Evolutionary conservation across 257 asterid species (phyloP), one percentile per base, ranked within the genome.

Genomic region (Galeopsis tetrahit): DNA sequence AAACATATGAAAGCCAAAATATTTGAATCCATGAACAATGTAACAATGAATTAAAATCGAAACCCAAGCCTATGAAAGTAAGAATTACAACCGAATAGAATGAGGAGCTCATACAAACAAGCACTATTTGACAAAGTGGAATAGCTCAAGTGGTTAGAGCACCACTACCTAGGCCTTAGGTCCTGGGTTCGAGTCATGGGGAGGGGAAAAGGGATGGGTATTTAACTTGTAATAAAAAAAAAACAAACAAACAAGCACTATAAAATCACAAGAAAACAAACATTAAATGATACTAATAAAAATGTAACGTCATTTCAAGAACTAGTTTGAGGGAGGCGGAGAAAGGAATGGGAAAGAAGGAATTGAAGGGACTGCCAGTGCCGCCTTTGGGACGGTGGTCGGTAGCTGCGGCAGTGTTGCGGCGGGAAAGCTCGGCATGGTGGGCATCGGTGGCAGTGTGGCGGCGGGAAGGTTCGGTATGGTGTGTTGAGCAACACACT

Each of bases 371-470:
- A 44, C 4, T 10, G 51, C 14, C 51, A 44, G 4, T 14, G 51
- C 49, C 49, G 49, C 49, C n/a, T 43, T 43, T 10, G 83, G 83
- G 64, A 81, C 14, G 40, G 74, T 49, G 51, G 84, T 56, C 8
- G 78, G 78, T 36, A 28, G 49, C 49, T 4, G 40, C 49, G 67
- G 67, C 33, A 38, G 42, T 38, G 68, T 44, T 11, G 42, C 13
- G 6, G 77, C 10, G 21, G 77, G 77, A 63, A 36, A 52, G 5
- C 40, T 14, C 1, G 76, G 76, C 36, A 60, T 58, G 13, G 78
- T 73, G 31, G 77, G 76, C 6, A 65, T 13, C 9, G 71, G 76
- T 3, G 75, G 75, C 34, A 53, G 31, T 53, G 60, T 17, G 60
- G 60, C 60, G 49, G 49, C n/a, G 13, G 49, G 49, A 43, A 43